A percentile compares a stretch with the other conserved stretches of the same genome.
Evolutionary conservation across 1,284 basidiomycete species (phyloP).

Genomic region (Taiwanofungus camphoratus): DNA sequence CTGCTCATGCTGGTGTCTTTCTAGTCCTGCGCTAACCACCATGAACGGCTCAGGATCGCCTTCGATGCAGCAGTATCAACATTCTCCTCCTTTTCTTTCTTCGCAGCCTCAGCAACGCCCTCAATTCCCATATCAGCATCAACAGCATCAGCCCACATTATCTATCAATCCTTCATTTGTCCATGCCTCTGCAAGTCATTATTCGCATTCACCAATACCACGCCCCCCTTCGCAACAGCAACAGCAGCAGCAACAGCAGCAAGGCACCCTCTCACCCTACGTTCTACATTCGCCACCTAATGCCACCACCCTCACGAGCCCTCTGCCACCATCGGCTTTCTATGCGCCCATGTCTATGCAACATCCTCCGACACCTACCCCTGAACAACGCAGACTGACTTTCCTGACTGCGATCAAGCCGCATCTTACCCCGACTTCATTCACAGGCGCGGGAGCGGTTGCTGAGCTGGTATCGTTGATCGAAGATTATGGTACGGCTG

Average conservation of each 20-base stretch:
- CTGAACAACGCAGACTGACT: conserved; percentile 35
- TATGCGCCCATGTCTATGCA: conserved; percentile 25
- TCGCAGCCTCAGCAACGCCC: conserved; percentile 31
- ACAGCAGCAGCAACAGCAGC: conserved; percentile 30
- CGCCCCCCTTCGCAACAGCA: conserved; percentile 18
- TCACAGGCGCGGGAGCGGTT: conserved; percentile 68
- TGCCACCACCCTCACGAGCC: conserved; percentile 33
- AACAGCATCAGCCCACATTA: conserved; percentile 33
- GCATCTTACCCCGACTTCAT: conserved; percentile 46
- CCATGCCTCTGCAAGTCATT: conserved; percentile 29
- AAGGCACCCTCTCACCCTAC: conserved; percentile 62
- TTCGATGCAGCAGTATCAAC: conserved; percentile 33
- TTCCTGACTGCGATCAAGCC: conserved; percentile 47
- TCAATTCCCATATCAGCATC: conserved; percentile 33
- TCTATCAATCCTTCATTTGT: conserved; percentile 29
- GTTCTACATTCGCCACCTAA: conserved; percentile 50
- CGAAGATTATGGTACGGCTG: conserved; percentile 50
- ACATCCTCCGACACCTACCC: conserved; percentile 17
- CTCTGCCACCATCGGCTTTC: conserved; percentile 34
- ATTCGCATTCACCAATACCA: conserved; percentile 28
- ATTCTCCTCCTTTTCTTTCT: conserved; percentile 23
- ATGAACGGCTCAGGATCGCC: conserved; percentile 32
- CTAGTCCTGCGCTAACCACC: conserved; percentile 47
- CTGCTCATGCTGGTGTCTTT: conserved; percentile 7
- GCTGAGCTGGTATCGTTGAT: conserved; percentile 48